Conservation (phyloP, 75 land plant species). For the Picea sitchensis region DNA sequence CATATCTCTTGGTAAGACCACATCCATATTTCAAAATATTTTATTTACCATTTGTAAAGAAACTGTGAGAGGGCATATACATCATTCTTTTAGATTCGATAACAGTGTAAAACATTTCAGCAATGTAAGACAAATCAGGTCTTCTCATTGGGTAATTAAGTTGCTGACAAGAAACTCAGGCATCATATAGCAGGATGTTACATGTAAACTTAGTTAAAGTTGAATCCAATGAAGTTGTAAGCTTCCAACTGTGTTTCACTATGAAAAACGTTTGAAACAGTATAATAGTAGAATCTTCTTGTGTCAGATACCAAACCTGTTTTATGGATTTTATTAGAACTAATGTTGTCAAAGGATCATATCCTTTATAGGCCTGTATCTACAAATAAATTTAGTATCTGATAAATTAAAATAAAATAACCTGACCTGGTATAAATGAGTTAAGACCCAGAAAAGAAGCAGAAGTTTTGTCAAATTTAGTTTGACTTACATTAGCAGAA, state of each 20-base stretch:
- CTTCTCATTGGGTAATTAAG: not conserved
- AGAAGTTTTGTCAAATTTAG: no score
- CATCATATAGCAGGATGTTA: not conserved
- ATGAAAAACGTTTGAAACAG: no score
- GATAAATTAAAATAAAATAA: no score
- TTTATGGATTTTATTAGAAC: no score
- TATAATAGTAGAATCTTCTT: no score
- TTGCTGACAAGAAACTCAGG: not conserved
- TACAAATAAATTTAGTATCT: no score
- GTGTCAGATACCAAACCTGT: no score
- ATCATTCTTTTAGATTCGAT: not conserved
- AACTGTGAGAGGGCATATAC: not conserved
- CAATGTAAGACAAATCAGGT: not conserved
- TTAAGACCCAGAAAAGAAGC: no score
- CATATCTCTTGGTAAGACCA: not conserved
- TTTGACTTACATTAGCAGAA: no score
- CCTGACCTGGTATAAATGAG: no score
- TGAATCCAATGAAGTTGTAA: not conserved
- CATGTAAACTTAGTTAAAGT: not conserved
- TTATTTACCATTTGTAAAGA: conserved; percentile 2
- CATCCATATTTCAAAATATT: not conserved
- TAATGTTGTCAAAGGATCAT: no score
- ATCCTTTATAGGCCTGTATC: no score
- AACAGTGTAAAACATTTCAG: not conserved
- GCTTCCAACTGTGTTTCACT: not conserved